Percentiles rank a stretch among this genome's conserved stretches.
Evolutionary conservation across 495 filamentous ascomycete species (phyloP).

Genomic region (Podospora didyma): DNA sequence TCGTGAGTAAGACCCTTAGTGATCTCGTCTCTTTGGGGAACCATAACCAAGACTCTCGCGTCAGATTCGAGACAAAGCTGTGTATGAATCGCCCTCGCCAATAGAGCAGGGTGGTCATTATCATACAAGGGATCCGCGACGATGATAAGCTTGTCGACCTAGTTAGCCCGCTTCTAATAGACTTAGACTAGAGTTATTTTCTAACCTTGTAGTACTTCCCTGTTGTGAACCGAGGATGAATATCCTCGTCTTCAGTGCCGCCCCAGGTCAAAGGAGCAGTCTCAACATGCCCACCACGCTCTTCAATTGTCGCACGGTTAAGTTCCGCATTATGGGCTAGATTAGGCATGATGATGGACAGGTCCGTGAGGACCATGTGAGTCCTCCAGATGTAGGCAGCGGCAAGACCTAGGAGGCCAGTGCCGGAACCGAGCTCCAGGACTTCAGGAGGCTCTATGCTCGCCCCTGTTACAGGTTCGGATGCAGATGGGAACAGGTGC

Average conservation of each 20-base stretch:
- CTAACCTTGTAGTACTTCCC: constrained; percentile 37
- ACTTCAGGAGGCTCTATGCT: constrained; percentile 21
- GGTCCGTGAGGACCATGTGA: constrained; percentile 42
- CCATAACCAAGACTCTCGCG: constrained; percentile 41
- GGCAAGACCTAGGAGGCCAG: constrained; percentile 57
- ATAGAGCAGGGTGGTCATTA: constrained; percentile 41
- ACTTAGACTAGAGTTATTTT: not conserved
- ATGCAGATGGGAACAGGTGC: constrained; percentile 37
- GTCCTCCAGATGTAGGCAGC: constrained; percentile 40
- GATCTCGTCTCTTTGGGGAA: constrained; percentile 38
- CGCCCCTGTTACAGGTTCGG: not conserved
- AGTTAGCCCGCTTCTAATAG: not conserved
- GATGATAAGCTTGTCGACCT: constrained; percentile 33
- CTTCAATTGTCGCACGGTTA: constrained; percentile 31
- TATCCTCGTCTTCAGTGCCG: constrained; percentile 21
- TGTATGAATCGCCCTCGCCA: constrained; percentile 36
- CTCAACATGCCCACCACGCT: constrained; percentile 31
- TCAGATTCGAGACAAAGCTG: constrained; percentile 32
- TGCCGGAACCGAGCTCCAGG: constrained; percentile 63
- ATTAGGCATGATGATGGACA: constrained; percentile 43
- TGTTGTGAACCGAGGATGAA: constrained; percentile 28
- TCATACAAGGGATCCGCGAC: constrained; percentile 46
- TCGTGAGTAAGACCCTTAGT: constrained; percentile 30
- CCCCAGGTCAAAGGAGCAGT: constrained; percentile 42
- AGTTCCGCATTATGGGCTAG: constrained; percentile 34